phyloP scores from a whole-genome alignment of 331 rosid genomes.

The Telfairia occidentalis region DNA sequence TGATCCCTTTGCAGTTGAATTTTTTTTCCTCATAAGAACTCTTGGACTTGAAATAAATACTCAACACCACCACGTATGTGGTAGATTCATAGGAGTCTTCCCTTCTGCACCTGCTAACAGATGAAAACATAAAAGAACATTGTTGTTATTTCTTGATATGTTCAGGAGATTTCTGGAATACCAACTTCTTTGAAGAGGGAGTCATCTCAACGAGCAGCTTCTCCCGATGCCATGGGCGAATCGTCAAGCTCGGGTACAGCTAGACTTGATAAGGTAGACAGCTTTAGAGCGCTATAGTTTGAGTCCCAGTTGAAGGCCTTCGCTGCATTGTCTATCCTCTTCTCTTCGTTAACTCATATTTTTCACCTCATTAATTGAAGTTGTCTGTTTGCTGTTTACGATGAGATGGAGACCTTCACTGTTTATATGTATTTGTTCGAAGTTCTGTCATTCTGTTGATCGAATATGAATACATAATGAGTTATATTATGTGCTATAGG shows the following conservation, averaged over 20 bases:
- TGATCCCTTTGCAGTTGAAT: not conserved
- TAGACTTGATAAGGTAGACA: conserved; percentile 55
- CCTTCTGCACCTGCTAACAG: not conserved
- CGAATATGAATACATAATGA: not conserved
- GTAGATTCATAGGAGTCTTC: not conserved
- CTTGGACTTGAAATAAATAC: not conserved
- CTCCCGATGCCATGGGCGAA: conserved; percentile 90
- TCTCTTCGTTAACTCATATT: not conserved
- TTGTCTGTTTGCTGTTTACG: not conserved
- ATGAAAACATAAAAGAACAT: not conserved
- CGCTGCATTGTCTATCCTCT: not conserved
- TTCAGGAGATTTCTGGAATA: conserved; percentile 77
- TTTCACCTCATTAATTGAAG: not conserved
- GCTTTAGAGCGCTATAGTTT: conserved; percentile 33
- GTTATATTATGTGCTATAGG: not conserved
- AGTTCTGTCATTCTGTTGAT: not conserved
- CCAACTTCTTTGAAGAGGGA: conserved; percentile 73
- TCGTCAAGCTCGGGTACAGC: conserved; percentile 89
- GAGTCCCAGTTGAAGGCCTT: not conserved
- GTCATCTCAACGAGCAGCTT: conserved; percentile 47
- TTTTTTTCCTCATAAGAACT: not conserved
- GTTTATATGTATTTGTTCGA: not conserved
- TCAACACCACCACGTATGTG: not conserved
- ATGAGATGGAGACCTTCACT: not conserved
- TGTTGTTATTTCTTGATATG: conserved; percentile 6